Base-by-base conservation (phyloP, 2,329 filamentous ascomycete genomes). In the Trichoderma oligosporum region DNA sequence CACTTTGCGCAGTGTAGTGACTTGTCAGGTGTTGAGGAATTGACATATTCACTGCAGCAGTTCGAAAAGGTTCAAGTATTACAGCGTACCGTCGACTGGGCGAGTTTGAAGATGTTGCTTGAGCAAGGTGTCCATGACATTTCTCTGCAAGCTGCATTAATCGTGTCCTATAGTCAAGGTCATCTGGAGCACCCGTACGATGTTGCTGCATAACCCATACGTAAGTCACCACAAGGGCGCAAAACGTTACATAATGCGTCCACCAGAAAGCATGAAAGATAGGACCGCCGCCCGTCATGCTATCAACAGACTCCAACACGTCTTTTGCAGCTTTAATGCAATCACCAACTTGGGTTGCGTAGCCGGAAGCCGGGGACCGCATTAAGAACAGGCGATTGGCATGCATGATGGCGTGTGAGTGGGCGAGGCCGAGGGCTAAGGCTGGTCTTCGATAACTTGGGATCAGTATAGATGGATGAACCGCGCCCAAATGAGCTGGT, bases 331-430 rank as follows among this genome's bases (percentile, higher is more conserved):
- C 78, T 14, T 70, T 67, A 2, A 82, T 67, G 57, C 79, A 82
- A 2, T 75, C 71, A 0, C 70, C 62, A 0, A 80, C 70, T 55
- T 66, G 61, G 12, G 66, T 48, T 18, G 18, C 7, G 12, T 66
- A 22, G 24, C 59, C 53, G 16, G 60, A 45, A 35, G 49, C 60
- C 7, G 63, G 59, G n/a, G 63, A 69, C 39, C 56, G 72, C 0
- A 84, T 70, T 0, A 84, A 71, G 42, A 83, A 81, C 0, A 79
- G 76, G 0, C 82, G 76, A 45, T 80, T 82, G 6, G 79, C 76
- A 16, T 84, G 74, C 64, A 85, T 81, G 7, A 80, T 71, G 2
- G 81, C 79, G 53, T 84, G 82, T 4, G 74, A 76, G 60, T 82
- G 77, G 0, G 80, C 80, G 0, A 84, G 69, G 36, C 77, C 78